Percentiles rank a stretch among this genome's conserved stretches.
Evolutionary conservation across 2,329 filamentous ascomycete species (phyloP).

Genomic region (Trichoderma hamatum): DNA sequence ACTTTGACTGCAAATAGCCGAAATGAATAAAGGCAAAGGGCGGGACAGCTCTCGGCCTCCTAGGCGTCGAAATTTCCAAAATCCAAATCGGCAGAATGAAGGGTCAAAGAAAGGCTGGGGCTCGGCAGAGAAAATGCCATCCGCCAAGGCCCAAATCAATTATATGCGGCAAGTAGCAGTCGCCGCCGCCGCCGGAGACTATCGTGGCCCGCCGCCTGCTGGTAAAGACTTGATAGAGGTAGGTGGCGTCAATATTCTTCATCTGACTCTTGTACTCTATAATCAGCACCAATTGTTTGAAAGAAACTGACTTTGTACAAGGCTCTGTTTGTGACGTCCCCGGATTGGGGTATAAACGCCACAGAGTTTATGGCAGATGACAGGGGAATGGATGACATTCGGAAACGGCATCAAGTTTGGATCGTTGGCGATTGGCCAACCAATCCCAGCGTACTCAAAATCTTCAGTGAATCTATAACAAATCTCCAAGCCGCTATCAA

Average conservation of each 20-base stretch:
- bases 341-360: conserved; percentile 34
- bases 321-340: conserved; percentile 38
- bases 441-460: conserved; percentile 33
- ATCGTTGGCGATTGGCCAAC: conserved; percentile 33
- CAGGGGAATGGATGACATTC: conserved; percentile 35
- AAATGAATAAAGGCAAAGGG: conserved; percentile 12
- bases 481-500: conserved; percentile 36
- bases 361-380: conserved; percentile 32
- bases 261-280: not conserved
- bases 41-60: not conserved
- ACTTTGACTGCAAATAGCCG: not conserved
- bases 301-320: conserved; percentile 16
- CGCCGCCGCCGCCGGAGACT: conserved; percentile 31
- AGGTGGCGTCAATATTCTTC: not conserved
- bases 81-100: not conserved
- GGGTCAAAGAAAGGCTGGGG: not conserved
- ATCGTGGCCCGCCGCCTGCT: conserved; percentile 34
- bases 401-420: conserved; percentile 38
- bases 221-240: conserved; percentile 35
- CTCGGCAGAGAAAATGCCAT: conserved; percentile 27
- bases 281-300: not conserved
- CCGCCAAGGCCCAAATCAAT: conserved; percentile 34
- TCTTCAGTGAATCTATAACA: conserved; percentile 33
- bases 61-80: not conserved
- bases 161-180: conserved; percentile 29